phyloP scores from a whole-genome alignment of 306 rosid genomes.

The Vicia villosa region DNA sequence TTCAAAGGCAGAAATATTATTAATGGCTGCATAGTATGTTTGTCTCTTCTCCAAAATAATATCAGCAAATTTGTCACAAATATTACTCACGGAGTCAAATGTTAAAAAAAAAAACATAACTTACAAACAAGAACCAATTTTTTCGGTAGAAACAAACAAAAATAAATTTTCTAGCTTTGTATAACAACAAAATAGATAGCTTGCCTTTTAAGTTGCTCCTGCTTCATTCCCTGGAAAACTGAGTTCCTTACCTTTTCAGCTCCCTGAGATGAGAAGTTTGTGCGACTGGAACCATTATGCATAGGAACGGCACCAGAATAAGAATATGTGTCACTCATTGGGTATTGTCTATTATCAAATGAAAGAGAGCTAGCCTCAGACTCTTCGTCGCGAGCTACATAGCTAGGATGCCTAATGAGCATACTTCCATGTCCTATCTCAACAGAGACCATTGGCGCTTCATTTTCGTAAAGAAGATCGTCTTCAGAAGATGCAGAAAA shows the following conservation, averaged over 20 bases:
- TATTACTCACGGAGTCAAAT: constrained; percentile 1
- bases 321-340: constrained; percentile 67
- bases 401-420: constrained; percentile 94
- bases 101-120: neutral
- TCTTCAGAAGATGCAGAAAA: constrained; percentile 90
- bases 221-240: constrained; percentile 56
- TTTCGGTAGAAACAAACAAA: constrained; percentile 29
- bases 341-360: constrained; percentile 69
- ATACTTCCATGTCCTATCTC: constrained; percentile 99
- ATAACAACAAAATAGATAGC: constrained; percentile 27
- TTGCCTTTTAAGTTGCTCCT: constrained; percentile 69
- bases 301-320: constrained; percentile 44
- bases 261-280: constrained; percentile 46
- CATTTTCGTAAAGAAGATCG: constrained; percentile 88
- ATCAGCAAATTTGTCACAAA: constrained; percentile 13
- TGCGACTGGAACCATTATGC: constrained; percentile 44
- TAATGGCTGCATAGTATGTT: constrained; percentile 19
- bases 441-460: constrained; percentile 94
- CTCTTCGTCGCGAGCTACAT: constrained; percentile 84
- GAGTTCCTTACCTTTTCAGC: constrained; percentile 55
- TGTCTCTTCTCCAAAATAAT: constrained; percentile 24
- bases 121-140: neutral
- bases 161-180: neutral
- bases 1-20: constrained; percentile 38
- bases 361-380: constrained; percentile 98